phyloP scores from a whole-genome alignment of 1,284 basidiomycete species.

The Fomitiporia mediterranea region DNA sequence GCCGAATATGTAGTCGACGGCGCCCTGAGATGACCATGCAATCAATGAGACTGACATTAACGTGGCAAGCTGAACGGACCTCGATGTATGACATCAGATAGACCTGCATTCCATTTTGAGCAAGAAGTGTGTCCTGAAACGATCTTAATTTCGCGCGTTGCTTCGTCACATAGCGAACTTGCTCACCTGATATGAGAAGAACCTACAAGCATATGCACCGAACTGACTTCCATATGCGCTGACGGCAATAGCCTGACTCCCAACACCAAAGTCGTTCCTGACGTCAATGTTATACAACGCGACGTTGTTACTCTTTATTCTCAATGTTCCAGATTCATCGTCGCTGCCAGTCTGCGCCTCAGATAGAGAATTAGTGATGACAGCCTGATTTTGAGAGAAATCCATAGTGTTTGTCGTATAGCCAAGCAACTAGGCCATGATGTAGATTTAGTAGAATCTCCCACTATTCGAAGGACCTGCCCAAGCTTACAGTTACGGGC shows the following conservation, averaged over 20 bases:
- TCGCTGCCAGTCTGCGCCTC: slow-evolving; percentile 40
- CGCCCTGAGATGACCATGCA: slow-evolving; percentile 22
- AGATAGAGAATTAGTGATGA: slow-evolving; percentile 30
- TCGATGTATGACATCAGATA: slow-evolving; percentile 32
- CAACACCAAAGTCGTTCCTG: slow-evolving; percentile 44
- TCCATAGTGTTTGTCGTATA: slow-evolving; percentile 28
- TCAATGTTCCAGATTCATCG: slow-evolving; percentile 50
- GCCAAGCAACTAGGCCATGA: slow-evolving; percentile 27
- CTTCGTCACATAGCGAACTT: slow-evolving; percentile 31
- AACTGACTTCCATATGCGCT: slow-evolving; percentile 48
- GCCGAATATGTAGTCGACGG: slow-evolving; percentile 35
- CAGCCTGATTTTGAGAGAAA: slow-evolving; percentile 30
- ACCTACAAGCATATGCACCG: slow-evolving; percentile 47
- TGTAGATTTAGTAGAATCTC: no score
- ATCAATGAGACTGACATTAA: neutral
- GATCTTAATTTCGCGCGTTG: slow-evolving; percentile 23
- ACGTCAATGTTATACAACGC: slow-evolving; percentile 54
- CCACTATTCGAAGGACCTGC: neutral
- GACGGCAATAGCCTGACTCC: slow-evolving; percentile 47
- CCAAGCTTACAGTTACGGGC: slow-evolving; percentile 25
- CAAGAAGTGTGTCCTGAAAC: slow-evolving; percentile 32
- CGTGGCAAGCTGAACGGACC: slow-evolving; percentile 7
- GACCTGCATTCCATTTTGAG: slow-evolving; percentile 30
- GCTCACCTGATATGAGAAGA: slow-evolving; percentile 43
- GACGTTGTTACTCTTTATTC: slow-evolving; percentile 48